Percentiles rank a stretch among this genome's conserved stretches.
phyloP scores from a whole-genome alignment of 345 rosid species.

The Citrus glauca region DNA sequence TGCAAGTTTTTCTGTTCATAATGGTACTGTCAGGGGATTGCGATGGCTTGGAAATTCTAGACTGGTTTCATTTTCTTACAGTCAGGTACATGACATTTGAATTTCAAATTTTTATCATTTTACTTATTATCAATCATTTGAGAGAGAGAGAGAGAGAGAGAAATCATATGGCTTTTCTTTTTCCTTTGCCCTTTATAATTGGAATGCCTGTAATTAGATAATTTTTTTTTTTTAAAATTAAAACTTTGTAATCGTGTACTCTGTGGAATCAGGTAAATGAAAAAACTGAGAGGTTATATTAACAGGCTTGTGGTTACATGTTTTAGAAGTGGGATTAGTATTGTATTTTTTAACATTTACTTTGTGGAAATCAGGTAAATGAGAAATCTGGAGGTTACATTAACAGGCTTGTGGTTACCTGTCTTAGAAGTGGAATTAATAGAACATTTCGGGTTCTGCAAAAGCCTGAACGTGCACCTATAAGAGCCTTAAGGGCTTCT shows the following conservation, averaged over 20 bases:
- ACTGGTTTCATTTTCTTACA: conserved; percentile 83
- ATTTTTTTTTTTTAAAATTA: conserved; percentile 1
- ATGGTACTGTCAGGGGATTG: conserved; percentile 74
- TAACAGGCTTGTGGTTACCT: conserved; percentile 84
- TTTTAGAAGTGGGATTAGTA: conserved; percentile 69
- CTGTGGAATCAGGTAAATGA: conserved; percentile 70
- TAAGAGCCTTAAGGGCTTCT: conserved; percentile 92
- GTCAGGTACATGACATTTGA: conserved; percentile 43
- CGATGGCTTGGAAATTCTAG: conserved; percentile 99
- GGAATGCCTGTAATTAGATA: not conserved
- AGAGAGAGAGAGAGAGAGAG: too few relatives aligned
- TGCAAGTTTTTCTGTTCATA: conserved; percentile 78
- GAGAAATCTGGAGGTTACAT: conserved; percentile 92
- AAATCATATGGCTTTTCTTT: not conserved
- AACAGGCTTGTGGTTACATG: conserved; percentile 91
- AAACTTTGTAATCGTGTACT: not conserved
- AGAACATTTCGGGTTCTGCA: conserved; percentile 84
- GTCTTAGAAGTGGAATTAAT: conserved; percentile 94
- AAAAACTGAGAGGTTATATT: conserved; percentile 80
- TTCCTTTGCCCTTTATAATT: not conserved
- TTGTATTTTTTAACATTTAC: not conserved
- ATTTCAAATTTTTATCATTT: not conserved
- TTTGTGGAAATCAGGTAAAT: conserved; percentile 59
- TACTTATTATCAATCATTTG: not conserved
- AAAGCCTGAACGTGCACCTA: conserved; percentile 94